Evolutionary conservation across 2,329 filamentous ascomycete species (phyloP), one percentile per base, ranked within the genome.

Genomic region (Clarireedia paspali): DNA sequence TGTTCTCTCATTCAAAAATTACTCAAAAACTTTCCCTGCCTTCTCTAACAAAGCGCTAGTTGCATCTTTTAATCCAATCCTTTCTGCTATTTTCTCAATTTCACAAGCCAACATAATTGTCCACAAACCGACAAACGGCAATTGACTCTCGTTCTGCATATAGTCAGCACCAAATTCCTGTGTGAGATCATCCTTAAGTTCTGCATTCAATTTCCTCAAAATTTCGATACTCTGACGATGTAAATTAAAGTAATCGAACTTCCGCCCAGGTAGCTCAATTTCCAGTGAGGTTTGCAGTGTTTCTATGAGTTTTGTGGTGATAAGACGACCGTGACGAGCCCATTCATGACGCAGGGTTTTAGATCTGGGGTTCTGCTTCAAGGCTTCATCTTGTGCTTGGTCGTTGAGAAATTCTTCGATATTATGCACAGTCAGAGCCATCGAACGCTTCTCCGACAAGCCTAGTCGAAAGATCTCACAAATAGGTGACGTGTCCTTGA

Each of bases 181-280:
- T 12, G 49, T 47, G 3, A 53, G 34, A 17, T 60, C 56, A 10
- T 17, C 20, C 45, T 57, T 48, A 7, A 57, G 23, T 12, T 42
- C 50, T 1, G 3, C 23, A 15, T 36, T 40, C 5, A 58, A 15
- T 7, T 50, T 27, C 14, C 48, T 48, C 23, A 57, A 17, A 7
- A 57, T 26, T 10, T 20, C 34, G 9, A 60, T 48, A 24, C 50
- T 57, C 40, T 59, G 47, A 46, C 42, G 15, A 36, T 60, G 57
- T 15, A 62, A 23, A 6, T 34, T 6, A 14, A 59, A 57, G 40
- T 60, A 62, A 12, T 59, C 40, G 30, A 62, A 48, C 12, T 45
- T 36, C 4, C 59, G 9, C 5, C 55, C 53, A 2, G 46, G 52
- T 1, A 59, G 23, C 17, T 60, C 58, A 6, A 47, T 4, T 9